These are phyloP conservation scores for Ilyonectria mors-panacis DNA, from an alignment of 2,329 filamentous ascomycete genomes.

Conservation along the genomic window DNA sequence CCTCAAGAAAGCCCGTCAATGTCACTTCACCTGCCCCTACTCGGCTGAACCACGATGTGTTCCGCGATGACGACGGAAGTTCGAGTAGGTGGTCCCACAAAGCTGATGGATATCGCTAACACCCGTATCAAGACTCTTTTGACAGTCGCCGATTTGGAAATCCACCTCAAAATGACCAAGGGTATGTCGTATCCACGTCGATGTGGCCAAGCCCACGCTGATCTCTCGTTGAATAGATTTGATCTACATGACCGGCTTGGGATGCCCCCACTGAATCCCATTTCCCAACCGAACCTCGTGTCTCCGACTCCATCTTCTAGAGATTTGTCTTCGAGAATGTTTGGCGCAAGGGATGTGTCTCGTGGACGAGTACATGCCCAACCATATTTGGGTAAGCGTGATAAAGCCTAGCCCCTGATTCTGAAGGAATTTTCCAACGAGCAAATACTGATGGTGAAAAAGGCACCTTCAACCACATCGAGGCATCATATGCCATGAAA, in stretches of 20 bases:
- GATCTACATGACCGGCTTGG: slow-evolving; percentile 52
- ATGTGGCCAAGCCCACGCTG: slow-evolving; percentile 4
- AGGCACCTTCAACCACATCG: slow-evolving; percentile 48
- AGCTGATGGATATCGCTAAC: slow-evolving; percentile 35
- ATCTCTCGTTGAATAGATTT: slow-evolving; percentile 44
- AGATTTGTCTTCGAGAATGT: slow-evolving; percentile 47
- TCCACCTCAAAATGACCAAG: slow-evolving; percentile 43
- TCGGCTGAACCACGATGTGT: slow-evolving; percentile 49
- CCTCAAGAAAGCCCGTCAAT: slow-evolving; percentile 29
- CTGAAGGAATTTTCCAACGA: background rate
- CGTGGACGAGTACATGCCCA: slow-evolving; percentile 40
- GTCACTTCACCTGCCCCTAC: slow-evolving; percentile 35
- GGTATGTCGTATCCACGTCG: slow-evolving; percentile 35
- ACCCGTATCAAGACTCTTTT: slow-evolving; percentile 39
- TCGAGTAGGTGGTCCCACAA: slow-evolving; percentile 43
- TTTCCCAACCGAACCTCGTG: slow-evolving; percentile 56
- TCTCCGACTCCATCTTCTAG: slow-evolving; percentile 54
- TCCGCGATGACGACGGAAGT: slow-evolving; percentile 48
- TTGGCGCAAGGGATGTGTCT: slow-evolving; percentile 43
- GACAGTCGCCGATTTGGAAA: slow-evolving; percentile 42
- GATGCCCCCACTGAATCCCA: slow-evolving; percentile 55
- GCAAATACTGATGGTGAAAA: slow-evolving; percentile 29
- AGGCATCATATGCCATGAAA: slow-evolving; percentile 49
- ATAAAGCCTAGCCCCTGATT: background rate
- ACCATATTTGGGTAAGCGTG: slow-evolving; percentile 29